Base-by-base conservation (phyloP, 345 rosid genomes). In the Eucalyptus virginea region DNA sequence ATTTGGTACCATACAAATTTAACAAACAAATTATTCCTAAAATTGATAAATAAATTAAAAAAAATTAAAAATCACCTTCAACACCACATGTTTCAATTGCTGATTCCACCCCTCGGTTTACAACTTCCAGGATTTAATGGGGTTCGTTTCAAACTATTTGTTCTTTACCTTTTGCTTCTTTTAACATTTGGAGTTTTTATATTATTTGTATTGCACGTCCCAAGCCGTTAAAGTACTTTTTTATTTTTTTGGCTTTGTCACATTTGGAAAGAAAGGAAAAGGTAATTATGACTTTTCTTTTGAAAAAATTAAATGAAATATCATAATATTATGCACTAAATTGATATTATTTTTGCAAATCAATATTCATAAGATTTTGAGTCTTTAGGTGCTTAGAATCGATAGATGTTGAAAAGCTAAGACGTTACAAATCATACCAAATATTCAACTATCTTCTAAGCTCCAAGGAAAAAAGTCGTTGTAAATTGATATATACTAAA, bases 41-140 rank as follows among this genome's bases (percentile, higher is more conserved):
- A 19, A 11, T 77, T 77, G 30, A 15, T 3, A 3, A 37, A 37
- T 5, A 10, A 32, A 8, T 5, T 69, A 7, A 67, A 10, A 9
- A 37, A 69, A 18, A 5, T 5, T 0, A 9, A 72, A 72, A 72
- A 18, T 37, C 26, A 37, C 45, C 81, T 72, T 72, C 81, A 6
- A 72, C 45, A 10, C 45, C 81, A 10, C 45, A 18, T 19, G 11
- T 72, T 42, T 19, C 14, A 37, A 72, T 72, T 72, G 4, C 32
- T 58, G 45, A 54, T 86, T 58, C 80, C 87, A 52, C 87, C 37
- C 89, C 30, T 45, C 47, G 81, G 40, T 88, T 88, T 37, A 56
- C n/a, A 50, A 54, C n/a, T 52, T 50, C 49, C 87, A 7, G 8
- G 45, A 37, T 72, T 72, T 72, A 72, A 3, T 72, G 40, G 81